phyloP scores from a whole-genome alignment of 345 rosid species.

The Salix udensis region DNA sequence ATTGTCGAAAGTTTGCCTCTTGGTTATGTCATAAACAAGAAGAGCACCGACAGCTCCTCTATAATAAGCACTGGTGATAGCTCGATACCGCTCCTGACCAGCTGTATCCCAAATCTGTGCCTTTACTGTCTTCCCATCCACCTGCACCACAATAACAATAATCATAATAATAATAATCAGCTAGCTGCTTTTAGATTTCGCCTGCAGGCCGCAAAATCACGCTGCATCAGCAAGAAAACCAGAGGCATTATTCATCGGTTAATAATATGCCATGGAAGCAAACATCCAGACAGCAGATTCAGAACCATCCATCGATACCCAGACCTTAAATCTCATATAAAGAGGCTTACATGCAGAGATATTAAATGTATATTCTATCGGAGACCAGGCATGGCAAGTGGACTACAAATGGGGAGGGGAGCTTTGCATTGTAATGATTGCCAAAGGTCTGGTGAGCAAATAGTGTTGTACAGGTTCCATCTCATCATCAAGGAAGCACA shows the following conservation, averaged over 20 bases:
- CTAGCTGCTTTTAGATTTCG: neutral
- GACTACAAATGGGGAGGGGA: neutral
- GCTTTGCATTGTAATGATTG: neutral
- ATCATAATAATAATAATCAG: neutral
- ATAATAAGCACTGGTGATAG: neutral
- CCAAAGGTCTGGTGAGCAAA: neutral
- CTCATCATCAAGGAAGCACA: neutral
- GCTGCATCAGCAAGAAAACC: no score
- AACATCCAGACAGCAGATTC: neutral
- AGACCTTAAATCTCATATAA: neutral
- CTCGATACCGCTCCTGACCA: neutral
- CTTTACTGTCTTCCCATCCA: neutral
- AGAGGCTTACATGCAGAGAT: neutral
- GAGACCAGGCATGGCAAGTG: neutral
- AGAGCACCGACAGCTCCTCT: neutral
- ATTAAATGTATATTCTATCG: neutral
- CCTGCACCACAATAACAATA: neutral
- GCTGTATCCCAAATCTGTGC: slow-evolving; percentile 2
- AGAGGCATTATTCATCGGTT: neutral
- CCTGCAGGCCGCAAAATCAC: no score
- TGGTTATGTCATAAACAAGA: slow-evolving; percentile 1
- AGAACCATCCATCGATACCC: neutral
- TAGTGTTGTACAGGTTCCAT: neutral
- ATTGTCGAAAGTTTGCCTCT: neutral
- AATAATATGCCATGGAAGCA: neutral